phyloP scores from a whole-genome alignment of 306 rosid genomes.

The Dryas octopetala region DNA sequence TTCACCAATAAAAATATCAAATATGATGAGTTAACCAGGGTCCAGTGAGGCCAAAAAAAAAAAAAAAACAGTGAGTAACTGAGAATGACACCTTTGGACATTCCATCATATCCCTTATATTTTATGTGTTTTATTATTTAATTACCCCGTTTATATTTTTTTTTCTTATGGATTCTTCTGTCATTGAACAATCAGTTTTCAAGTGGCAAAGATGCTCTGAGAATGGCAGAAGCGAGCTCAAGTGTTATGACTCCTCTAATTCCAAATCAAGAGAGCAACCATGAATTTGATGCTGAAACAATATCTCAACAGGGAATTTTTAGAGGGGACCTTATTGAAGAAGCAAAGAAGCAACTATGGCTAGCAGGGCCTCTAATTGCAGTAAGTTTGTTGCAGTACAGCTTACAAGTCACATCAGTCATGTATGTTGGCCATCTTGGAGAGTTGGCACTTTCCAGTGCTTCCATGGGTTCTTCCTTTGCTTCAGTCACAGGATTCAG shows the following conservation, averaged over 20 bases:
- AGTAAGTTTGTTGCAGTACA: constrained; percentile 46
- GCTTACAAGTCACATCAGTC: constrained; percentile 45
- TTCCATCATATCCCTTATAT: background rate
- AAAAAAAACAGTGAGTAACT: background rate
- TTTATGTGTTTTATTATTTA: background rate
- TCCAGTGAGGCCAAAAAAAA: too few relatives aligned
- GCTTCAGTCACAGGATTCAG: constrained; percentile 51
- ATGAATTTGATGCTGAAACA: background rate
- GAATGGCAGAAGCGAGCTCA: constrained; percentile 18
- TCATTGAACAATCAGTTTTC: background rate
- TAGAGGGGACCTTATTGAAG: constrained; percentile 28
- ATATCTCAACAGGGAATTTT: background rate
- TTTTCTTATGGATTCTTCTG: background rate
- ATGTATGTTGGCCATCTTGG: constrained; percentile 67
- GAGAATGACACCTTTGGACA: background rate
- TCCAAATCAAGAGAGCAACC: background rate
- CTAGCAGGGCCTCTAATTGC: constrained; percentile 55
- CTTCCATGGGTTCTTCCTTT: constrained; percentile 52
- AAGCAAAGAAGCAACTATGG: constrained; percentile 45
- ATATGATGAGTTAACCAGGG: too few relatives aligned
- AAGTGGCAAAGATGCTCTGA: constrained; percentile 4
- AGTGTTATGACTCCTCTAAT: background rate
- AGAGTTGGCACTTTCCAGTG: constrained; percentile 50
- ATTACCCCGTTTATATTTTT: background rate
- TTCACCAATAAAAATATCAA: too few relatives aligned